A percentile compares a stretch with the other conserved stretches of the same genome.
These are phyloP conservation scores for Venturiaceae sp. DNA, from an alignment of 2,329 filamentous ascomycete species.

Conservation along the genomic window DNA sequence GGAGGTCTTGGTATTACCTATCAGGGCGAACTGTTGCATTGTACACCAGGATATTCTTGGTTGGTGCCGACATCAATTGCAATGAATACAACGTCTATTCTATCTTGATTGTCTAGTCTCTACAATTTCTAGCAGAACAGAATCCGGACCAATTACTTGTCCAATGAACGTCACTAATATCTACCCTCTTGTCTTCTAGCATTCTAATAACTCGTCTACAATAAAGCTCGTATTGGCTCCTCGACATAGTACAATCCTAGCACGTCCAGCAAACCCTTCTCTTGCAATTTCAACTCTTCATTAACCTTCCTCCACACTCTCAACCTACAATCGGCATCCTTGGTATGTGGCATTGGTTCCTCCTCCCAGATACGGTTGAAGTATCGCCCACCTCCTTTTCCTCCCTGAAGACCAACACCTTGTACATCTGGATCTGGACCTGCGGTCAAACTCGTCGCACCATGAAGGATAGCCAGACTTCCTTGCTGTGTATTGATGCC, in stretches of 20 bases:
- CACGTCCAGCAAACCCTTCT: conserved; percentile 13
- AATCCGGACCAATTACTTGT: background rate
- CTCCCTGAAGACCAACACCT: conserved; percentile 10
- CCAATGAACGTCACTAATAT: background rate
- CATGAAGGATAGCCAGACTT: conserved; percentile 15
- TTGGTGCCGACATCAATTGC: background rate
- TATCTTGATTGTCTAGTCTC: background rate
- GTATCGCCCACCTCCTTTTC: conserved; percentile 15
- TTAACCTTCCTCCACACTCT: conserved; percentile 17
- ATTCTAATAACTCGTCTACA: background rate
- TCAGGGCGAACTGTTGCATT: background rate
- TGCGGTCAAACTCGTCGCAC: conserved; percentile 12
- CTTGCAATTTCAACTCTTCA: conserved; percentile 14
- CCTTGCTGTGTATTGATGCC: conserved; percentile 17
- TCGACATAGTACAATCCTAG: conserved; percentile 6
- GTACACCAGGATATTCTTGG: background rate
- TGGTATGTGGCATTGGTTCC: conserved; percentile 17
- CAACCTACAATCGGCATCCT: conserved; percentile 13
- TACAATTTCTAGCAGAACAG: background rate
- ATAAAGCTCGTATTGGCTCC: background rate
- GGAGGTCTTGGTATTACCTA: background rate
- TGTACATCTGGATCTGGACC: conserved; percentile 12
- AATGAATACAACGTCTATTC: background rate
- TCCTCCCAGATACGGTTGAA: conserved; percentile 17
- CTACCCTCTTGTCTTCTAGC: background rate